Evolutionary conservation across 768 basidiomycete genomes (phyloP).

Genomic region (Boletus barrowsii): DNA sequence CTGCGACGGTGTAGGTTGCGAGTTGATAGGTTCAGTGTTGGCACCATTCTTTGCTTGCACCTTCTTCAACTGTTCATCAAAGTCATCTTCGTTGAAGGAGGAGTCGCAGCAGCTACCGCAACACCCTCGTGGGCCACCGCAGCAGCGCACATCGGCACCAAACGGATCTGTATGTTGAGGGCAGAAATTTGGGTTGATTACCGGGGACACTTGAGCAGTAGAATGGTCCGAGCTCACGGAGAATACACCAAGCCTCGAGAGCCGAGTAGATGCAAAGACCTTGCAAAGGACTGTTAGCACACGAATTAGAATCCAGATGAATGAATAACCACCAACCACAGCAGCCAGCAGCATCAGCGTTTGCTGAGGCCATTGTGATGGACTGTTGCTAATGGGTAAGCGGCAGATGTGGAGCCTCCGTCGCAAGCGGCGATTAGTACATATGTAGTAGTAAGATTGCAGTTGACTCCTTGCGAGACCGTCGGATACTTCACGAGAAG

Average conservation of each 20-base stretch:
- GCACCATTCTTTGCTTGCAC: conserved; percentile 18
- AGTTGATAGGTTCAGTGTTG: conserved; percentile 8
- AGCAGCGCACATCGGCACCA: conserved; percentile 22
- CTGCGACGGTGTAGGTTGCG: conserved; percentile 22
- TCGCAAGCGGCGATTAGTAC: no score
- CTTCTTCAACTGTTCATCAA: conserved; percentile 29
- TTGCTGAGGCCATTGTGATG: conserved; percentile 19
- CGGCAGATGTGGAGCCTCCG: no score
- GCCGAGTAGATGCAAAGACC: conserved; percentile 12
- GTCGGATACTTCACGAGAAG: no score
- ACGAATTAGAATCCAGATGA: neutral
- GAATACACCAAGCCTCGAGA: conserved; percentile 23
- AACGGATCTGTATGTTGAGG: conserved; percentile 15
- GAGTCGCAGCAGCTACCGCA: conserved; percentile 27
- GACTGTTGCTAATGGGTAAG: no score
- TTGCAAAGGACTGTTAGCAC: conserved; percentile 1
- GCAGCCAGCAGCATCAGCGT: conserved; percentile 6
- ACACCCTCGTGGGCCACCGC: conserved; percentile 26
- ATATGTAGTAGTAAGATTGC: no score
- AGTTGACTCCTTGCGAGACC: no score
- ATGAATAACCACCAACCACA: conserved; percentile 22
- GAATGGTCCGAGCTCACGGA: conserved; percentile 19
- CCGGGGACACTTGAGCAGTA: neutral
- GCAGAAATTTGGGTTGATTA: neutral
- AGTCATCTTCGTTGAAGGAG: conserved; percentile 29